A percentile compares a stretch with the other conserved stretches of the same genome.
These are phyloP conservation scores for Dictyophora rubrovolvata DNA, from an alignment of 768 basidiomycete species.

Conservation along the genomic window DNA sequence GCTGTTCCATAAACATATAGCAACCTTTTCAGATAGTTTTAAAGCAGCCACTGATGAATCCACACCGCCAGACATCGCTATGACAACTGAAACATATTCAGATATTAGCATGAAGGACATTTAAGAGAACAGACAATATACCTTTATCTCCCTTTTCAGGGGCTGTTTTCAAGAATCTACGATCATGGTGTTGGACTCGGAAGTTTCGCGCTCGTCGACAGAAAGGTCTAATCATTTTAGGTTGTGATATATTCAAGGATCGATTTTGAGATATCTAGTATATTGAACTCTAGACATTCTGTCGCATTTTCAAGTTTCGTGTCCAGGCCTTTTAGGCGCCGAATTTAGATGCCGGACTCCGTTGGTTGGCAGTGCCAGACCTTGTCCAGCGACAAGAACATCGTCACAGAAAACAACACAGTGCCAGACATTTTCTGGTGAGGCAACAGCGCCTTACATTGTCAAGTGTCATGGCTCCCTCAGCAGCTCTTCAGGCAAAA, in stretches of 20 bases:
- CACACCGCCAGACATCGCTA: conserved; percentile 94
- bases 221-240: too few relatives aligned
- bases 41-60: conserved; percentile 87
- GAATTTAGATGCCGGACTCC: too few relatives aligned
- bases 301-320: too few relatives aligned
- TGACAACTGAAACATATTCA: conserved; percentile 45
- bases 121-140: background rate
- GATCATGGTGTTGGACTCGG: background rate
- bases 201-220: too few relatives aligned
- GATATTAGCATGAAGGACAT: background rate
- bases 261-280: too few relatives aligned
- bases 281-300: too few relatives aligned
- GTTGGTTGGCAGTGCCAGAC: too few relatives aligned
- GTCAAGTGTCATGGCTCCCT: conserved; percentile 20
- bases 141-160: background rate
- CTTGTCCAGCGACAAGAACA: background rate
- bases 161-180: background rate
- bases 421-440: background rate
- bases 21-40: conserved; percentile 60
- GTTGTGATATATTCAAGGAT: too few relatives aligned
- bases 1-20: background rate
- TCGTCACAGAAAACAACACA: too few relatives aligned
- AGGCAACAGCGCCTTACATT: too few relatives aligned
- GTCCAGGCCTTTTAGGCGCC: too few relatives aligned
- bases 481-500: conserved; percentile 42